phyloP scores from a whole-genome alignment of 306 rosid species.

The Pachyrhizus erosus region DNA sequence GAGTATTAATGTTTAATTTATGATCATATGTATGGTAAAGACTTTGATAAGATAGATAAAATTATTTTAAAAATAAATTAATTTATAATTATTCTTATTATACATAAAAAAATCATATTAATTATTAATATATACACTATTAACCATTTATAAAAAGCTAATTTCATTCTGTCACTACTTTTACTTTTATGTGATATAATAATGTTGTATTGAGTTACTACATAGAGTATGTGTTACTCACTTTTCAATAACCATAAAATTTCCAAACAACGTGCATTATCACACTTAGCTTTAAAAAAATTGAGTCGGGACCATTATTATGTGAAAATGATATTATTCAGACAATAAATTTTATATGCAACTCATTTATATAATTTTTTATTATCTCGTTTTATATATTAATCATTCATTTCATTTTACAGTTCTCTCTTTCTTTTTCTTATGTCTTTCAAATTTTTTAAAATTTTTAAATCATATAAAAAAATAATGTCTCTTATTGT shows the following conservation, averaged over 20 bases:
- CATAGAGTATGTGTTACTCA: neutral
- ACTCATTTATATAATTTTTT: neutral
- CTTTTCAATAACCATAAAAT: neutral
- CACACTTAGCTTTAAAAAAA: neutral
- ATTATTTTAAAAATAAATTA: neutral
- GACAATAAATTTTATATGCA: neutral
- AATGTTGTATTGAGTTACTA: neutral
- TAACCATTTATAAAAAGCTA: neutral
- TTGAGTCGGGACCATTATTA: neutral
- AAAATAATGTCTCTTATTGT: neutral
- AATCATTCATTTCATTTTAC: neutral
- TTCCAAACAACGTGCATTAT: neutral
- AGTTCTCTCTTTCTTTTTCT: neutral
- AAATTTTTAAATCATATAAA: neutral
- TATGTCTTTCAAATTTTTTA: neutral
- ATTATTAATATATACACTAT: neutral
- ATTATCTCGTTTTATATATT: neutral
- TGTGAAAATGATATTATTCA: neutral
- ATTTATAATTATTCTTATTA: neutral
- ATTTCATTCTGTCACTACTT: neutral
- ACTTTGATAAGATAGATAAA: neutral
- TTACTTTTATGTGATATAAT: neutral
- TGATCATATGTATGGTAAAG: neutral
- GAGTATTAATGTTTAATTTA: neutral
- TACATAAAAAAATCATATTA: neutral